Evolutionary conservation across 345 rosid species (phyloP), one percentile per base, ranked within the genome.

Genomic region (Eutrema heterophyllum): DNA sequence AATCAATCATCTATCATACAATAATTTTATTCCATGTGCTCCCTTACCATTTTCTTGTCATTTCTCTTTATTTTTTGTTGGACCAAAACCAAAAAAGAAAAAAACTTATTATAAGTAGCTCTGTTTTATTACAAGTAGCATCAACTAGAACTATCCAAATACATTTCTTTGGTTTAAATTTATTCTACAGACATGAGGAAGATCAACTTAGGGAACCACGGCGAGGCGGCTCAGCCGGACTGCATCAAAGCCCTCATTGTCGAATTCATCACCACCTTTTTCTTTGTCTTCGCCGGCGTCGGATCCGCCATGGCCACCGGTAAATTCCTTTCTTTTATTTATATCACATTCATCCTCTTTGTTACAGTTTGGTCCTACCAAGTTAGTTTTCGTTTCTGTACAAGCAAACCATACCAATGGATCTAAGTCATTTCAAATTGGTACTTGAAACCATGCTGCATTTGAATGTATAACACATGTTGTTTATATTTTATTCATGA

Each of bases 241-340:
- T 86, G 88, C 82, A 80, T 93, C 77, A 89, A 77, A 73, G 98
- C 97, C 72, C 88, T 93, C 27, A 67, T 85, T 8, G 87, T 91
- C 13, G 97, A 93, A 81, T 91, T 91, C 77, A 72, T 93, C 56
- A 85, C 89, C 77, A 93, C 98, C 53, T 93, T 91, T 80, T 78
- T 91, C 72, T 93, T 93, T 60, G 90, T 90, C 54, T 93, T 93
- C 32, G 84, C 81, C 1, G 97, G 98, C 7, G 98, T 93, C 5
- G 98, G 92, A 65, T 80, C 96, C 0, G 88, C 97, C 76, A 88
- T 91, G 86, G 79, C 94, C 26, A 79, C 94, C 0, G 88, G 98
- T 91, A 84, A 52, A 8, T 4, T 16, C 6, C 15, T 14, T 24
- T 14, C 21, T 40, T 14, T 38, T 24, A 1, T 44, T 9, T 32